These are phyloP conservation scores for Aspergillus udagawae DNA, from an alignment of 2,329 filamentous ascomycete species.

Conservation along the genomic window DNA sequence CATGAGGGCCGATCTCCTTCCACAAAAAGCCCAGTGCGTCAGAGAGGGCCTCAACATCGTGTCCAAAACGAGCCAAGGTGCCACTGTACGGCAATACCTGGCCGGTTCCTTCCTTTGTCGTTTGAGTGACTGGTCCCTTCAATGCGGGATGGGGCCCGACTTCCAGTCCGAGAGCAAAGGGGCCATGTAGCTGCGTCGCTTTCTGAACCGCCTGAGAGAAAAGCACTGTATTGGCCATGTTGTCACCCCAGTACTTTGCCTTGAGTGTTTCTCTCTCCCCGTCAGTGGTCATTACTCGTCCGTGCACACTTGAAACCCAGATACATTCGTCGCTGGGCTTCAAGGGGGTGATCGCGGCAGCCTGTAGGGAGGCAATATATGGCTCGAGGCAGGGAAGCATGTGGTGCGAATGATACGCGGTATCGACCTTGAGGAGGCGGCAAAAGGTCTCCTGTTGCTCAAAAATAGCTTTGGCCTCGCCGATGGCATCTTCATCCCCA, in stretches of 20 bases:
- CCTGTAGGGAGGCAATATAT: slow-evolving; percentile 24
- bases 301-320: slow-evolving; percentile 30
- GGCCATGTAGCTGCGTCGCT: slow-evolving; percentile 9
- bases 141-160: slow-evolving; percentile 25
- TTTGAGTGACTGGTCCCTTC: slow-evolving; percentile 17
- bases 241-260: slow-evolving; percentile 33
- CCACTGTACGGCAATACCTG: not conserved
- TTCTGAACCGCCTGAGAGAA: slow-evolving; percentile 26
- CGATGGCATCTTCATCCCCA: slow-evolving; percentile 38
- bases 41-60: slow-evolving; percentile 2
- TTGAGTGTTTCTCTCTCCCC: slow-evolving; percentile 20
- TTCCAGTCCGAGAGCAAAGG: slow-evolving; percentile 30
- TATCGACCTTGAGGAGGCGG: slow-evolving; percentile 38
- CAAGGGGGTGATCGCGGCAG: slow-evolving; percentile 4
- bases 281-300: slow-evolving; percentile 18
- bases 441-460: slow-evolving; percentile 36
- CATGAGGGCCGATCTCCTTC: not conserved
- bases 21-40: slow-evolving; percentile 8
- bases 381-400: slow-evolving; percentile 33
- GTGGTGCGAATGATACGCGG: slow-evolving; percentile 45
- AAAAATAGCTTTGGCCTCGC: slow-evolving; percentile 26
- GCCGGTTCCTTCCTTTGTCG: slow-evolving; percentile 11
- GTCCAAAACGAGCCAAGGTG: not conserved
- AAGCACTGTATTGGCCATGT: slow-evolving; percentile 32
- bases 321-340: not conserved